Evolutionary conservation across 768 basidiomycete species (phyloP).

Genomic region (Leucocoprinus leucothites): DNA sequence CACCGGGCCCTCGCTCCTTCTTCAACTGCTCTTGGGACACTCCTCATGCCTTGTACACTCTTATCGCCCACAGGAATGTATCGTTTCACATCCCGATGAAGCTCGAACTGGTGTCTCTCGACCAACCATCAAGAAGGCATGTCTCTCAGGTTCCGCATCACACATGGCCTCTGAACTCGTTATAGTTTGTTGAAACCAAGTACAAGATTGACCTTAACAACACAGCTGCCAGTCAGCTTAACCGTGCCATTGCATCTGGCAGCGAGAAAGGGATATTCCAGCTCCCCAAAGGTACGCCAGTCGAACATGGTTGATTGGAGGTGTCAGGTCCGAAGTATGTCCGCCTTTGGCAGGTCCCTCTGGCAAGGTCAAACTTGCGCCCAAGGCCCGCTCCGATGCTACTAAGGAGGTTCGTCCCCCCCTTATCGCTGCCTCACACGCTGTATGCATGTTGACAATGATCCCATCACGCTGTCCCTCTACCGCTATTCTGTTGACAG

Average conservation of each 20-base stretch:
- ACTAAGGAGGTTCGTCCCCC: constrained; percentile 42
- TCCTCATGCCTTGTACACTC: constrained; percentile 32
- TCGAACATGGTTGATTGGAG: background rate
- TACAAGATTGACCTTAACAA: constrained; percentile 79
- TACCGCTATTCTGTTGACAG: constrained; percentile 20
- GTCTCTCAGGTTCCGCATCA: constrained; percentile 16
- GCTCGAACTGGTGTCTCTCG: constrained; percentile 77
- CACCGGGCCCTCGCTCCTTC: constrained; percentile 12
- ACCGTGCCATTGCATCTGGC: constrained; percentile 68
- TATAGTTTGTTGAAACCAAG: constrained; percentile 76
- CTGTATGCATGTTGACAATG: constrained; percentile 13
- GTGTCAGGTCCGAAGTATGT: constrained; percentile 1
- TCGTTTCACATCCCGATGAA: constrained; percentile 67
- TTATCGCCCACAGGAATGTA: constrained; percentile 54
- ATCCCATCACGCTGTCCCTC: constrained; percentile 11
- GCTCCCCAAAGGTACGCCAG: constrained; percentile 44
- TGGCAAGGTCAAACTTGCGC: constrained; percentile 58
- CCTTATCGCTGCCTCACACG: constrained; percentile 1
- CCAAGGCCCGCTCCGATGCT: constrained; percentile 58
- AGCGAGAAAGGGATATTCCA: constrained; percentile 46
- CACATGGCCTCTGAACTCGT: constrained; percentile 14
- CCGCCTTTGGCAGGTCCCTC: constrained; percentile 29
- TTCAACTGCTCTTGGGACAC: constrained; percentile 9
- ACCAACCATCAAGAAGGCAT: constrained; percentile 75
- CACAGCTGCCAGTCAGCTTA: constrained; percentile 72